phyloP scores from a whole-genome alignment of 805 yeast species.

The Myxozyma lipomycoides region DNA sequence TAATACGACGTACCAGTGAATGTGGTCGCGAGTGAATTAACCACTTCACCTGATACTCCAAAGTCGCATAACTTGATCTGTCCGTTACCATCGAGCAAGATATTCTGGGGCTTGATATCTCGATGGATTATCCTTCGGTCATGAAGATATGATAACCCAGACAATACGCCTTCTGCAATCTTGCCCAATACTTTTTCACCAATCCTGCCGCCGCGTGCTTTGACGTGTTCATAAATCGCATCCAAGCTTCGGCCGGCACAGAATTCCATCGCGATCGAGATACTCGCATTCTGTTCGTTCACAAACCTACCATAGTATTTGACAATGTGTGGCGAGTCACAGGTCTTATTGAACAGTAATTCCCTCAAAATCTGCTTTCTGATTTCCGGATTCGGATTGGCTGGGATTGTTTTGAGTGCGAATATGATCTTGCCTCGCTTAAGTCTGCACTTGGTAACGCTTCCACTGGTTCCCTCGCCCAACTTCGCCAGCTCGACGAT shows the following conservation, averaged over 20 bases:
- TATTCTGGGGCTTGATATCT: conserved; percentile 90
- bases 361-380: conserved; percentile 90
- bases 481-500: conserved; percentile 65
- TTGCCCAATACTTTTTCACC: conserved; percentile 92
- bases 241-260: conserved; percentile 93
- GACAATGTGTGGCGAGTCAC: conserved; percentile 80
- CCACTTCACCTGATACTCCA: conserved; percentile 87
- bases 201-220: conserved; percentile 72
- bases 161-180: conserved; percentile 77
- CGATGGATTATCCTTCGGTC: conserved; percentile 86
- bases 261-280: conserved; percentile 94
- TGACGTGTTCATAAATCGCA: conserved; percentile 78
- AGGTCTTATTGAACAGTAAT: conserved; percentile 78
- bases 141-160: conserved; percentile 84
- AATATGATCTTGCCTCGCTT: conserved; percentile 59
- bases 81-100: conserved; percentile 68
- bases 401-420: conserved; percentile 73
- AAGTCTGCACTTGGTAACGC: conserved; percentile 74
- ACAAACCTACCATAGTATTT: conserved; percentile 89
- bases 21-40: conserved; percentile 90
- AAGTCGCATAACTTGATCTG: conserved; percentile 92
- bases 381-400: conserved; percentile 77
- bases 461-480: conserved; percentile 96
- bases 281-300: conserved; percentile 69
- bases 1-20: conserved; percentile 96